Conservation (phyloP, 768 basidiomycete species). For the Termitomyces titanicus region DNA sequence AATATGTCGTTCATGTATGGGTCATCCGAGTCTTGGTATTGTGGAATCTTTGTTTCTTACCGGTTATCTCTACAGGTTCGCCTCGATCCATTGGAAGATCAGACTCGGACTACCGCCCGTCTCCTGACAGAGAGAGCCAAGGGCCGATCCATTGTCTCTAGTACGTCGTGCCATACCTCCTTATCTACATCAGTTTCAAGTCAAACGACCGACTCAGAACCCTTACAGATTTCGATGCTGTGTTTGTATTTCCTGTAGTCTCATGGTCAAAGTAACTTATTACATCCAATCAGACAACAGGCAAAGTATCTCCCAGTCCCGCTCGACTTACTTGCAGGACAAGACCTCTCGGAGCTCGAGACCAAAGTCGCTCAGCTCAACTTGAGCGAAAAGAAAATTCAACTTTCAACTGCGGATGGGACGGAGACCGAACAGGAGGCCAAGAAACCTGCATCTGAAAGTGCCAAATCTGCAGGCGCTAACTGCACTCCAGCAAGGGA, state of each 20-base stretch:
- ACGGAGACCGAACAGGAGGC: not conserved
- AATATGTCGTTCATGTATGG: conserved; percentile 27
- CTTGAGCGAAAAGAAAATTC: not conserved
- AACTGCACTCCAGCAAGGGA: not conserved
- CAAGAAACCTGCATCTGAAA: not conserved
- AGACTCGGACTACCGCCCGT: conserved; percentile 18
- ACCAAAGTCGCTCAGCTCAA: conserved; percentile 14
- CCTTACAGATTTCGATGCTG: conserved; percentile 20
- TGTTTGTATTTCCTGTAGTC: conserved; percentile 9
- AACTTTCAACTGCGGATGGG: not conserved
- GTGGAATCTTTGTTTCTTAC: not conserved
- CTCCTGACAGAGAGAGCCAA: conserved; percentile 26
- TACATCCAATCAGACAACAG: conserved; percentile 9
- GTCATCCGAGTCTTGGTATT: not conserved
- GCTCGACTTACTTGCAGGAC: conserved; percentile 25
- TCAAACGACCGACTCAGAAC: not conserved
- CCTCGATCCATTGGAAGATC: conserved; percentile 16
- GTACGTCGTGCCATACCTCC: conserved; percentile 16
- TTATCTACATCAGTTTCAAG: not conserved
- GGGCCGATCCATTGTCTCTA: conserved; percentile 29
- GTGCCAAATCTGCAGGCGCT: not conserved
- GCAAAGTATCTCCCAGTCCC: conserved; percentile 20
- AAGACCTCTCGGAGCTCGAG: conserved; percentile 24
- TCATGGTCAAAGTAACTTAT: not conserved
- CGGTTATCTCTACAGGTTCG: conserved; percentile 7